These are phyloP conservation scores for Gloeopeniophorella convolvens DNA, from an alignment of 768 basidiomycete species.

Conservation along the genomic window DNA sequence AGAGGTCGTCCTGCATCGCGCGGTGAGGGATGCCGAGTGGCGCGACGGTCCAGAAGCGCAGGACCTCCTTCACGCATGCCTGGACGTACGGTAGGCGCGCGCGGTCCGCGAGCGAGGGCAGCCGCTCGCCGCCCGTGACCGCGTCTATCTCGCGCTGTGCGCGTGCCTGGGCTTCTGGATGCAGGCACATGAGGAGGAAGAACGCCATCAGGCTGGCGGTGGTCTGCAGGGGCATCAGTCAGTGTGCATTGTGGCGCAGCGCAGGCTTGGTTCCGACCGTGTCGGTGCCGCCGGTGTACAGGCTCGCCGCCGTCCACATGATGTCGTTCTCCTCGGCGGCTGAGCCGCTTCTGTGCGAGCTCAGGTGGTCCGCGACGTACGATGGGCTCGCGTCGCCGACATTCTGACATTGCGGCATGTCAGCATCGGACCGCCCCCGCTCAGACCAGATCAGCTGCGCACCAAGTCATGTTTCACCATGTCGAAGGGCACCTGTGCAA, in stretches of 20 bases:
- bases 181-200: background rate
- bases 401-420: background rate
- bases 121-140: conserved; percentile 27
- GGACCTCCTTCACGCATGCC: conserved; percentile 28
- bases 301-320: conserved; percentile 13
- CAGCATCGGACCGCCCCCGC: too few relatives aligned
- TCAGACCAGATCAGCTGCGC: background rate
- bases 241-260: too few relatives aligned
- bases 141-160: conserved; percentile 30
- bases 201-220: background rate
- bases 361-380: conserved; percentile 17
- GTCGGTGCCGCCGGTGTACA: conserved; percentile 17
- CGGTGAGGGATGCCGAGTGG: conserved; percentile 22
- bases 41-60: conserved; percentile 28
- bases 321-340: conserved; percentile 7
- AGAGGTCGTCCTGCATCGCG: conserved; percentile 15
- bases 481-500: conserved; percentile 7
- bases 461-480: conserved; percentile 10
- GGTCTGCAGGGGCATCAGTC: background rate
- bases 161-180: conserved; percentile 6
- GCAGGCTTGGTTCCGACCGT: conserved; percentile 12
- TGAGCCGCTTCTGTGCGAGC: conserved; percentile 2
- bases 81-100: conserved; percentile 28
- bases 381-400: conserved; percentile 14
- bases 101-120: conserved; percentile 27